A percentile compares a stretch with the other conserved stretches of the same genome.
phyloP scores from a whole-genome alignment of 192 early-diverging fungal genomes.

The Podila epigama region DNA sequence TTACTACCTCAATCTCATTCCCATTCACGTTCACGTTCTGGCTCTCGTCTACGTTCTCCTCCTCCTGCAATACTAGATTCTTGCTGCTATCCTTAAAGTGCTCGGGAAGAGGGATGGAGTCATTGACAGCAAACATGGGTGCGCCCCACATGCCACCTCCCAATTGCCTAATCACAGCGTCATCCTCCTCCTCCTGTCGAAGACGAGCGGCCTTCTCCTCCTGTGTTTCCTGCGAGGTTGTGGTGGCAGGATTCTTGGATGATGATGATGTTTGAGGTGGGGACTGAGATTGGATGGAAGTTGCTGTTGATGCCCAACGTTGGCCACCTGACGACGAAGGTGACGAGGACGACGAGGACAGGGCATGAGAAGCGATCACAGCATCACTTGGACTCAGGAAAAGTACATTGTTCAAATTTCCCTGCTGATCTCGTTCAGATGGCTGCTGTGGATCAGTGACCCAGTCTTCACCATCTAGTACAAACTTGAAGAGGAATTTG shows the following conservation, averaged over 20 bases:
- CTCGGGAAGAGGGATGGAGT: background rate
- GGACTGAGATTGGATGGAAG: background rate
- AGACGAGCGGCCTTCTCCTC: constrained; percentile 19
- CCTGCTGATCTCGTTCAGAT: constrained; percentile 21
- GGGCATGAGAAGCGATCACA: too few relatives aligned
- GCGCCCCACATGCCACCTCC: background rate
- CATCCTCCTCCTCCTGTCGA: too few relatives aligned
- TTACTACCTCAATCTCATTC: too few relatives aligned
- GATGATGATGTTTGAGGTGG: background rate
- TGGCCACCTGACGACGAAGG: background rate
- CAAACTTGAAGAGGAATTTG: constrained; percentile 47
- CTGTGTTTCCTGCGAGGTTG: constrained; percentile 8
- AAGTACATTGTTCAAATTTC: constrained; percentile 40
- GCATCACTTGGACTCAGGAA: background rate
- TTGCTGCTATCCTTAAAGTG: background rate
- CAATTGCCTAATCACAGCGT: too few relatives aligned
- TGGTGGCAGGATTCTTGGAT: background rate
- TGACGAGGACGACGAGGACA: background rate
- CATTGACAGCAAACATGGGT: background rate
- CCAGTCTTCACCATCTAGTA: constrained; percentile 26
- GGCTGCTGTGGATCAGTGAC: constrained; percentile 36
- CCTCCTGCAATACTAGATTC: too few relatives aligned
- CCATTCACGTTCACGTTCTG: too few relatives aligned
- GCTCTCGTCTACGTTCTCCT: too few relatives aligned
- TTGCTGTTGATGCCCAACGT: background rate